phyloP scores from a whole-genome alignment of 257 asterid genomes.

The Verbascum thapsus region DNA sequence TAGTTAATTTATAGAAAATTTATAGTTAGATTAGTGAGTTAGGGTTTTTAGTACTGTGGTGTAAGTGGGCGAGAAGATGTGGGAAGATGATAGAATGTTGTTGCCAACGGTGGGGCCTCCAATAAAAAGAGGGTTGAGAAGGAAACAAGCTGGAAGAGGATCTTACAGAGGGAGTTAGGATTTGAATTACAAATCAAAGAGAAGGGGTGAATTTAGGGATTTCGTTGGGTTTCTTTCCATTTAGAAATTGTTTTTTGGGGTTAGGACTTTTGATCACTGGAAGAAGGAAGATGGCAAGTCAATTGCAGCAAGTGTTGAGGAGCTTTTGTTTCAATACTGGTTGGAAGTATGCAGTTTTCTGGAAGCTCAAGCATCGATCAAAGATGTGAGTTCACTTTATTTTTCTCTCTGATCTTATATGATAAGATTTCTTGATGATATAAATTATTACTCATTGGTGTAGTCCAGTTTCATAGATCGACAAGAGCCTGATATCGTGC shows the following conservation, averaged over 20 bases:
- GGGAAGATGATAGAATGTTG: slow-evolving; percentile 72
- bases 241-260: slow-evolving; percentile 48
- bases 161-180: slow-evolving; percentile 97
- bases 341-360: slow-evolving; percentile 91
- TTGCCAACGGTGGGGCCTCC: slow-evolving; percentile 97
- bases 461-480: not conserved
- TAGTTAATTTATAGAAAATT: slow-evolving; percentile 32
- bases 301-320: slow-evolving; percentile 68
- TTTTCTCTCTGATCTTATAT: slow-evolving; percentile 7
- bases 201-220: slow-evolving; percentile 46
- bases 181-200: slow-evolving; percentile 27
- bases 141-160: slow-evolving; percentile 99
- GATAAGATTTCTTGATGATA: not conserved
- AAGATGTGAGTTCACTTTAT: slow-evolving; percentile 70
- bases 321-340: slow-evolving; percentile 71
- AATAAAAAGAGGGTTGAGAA: slow-evolving; percentile 88
- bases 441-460: slow-evolving; percentile 8
- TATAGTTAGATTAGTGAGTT: slow-evolving; percentile 32
- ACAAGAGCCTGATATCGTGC: slow-evolving; percentile 6
- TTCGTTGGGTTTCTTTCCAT: slow-evolving; percentile 42
- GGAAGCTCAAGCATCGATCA: slow-evolving; percentile 84
- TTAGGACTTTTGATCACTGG: slow-evolving; percentile 46
- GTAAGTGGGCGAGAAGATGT: slow-evolving; percentile 61
- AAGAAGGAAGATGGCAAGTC: slow-evolving; percentile 66
- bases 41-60: slow-evolving; percentile 37